These are phyloP conservation scores for Infundibulicybe gibba DNA, from an alignment of 768 basidiomycete genomes.

Conservation along the genomic window DNA sequence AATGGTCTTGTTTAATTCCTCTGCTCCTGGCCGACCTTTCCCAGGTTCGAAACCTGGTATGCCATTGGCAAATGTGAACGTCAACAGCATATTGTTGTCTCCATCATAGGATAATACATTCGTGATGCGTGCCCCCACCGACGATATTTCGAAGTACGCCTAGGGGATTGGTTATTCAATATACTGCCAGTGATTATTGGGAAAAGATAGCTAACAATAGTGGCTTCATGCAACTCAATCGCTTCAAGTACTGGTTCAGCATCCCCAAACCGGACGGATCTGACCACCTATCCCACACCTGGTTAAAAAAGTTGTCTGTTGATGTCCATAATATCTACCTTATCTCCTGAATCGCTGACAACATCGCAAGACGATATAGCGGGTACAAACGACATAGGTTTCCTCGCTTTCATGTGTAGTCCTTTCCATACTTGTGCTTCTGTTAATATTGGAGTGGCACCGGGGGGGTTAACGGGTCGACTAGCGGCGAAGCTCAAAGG, in stretches of 20 bases:
- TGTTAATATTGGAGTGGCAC: slow-evolving; percentile 16
- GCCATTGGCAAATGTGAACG: slow-evolving; percentile 23
- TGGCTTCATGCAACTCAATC: slow-evolving; percentile 15
- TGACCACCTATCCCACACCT: slow-evolving; percentile 8
- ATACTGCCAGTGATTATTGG: neutral
- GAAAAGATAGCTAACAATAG: slow-evolving; percentile 14
- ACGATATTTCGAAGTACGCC: slow-evolving; percentile 20
- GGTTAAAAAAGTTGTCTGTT: neutral
- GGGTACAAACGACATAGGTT: slow-evolving; percentile 18
- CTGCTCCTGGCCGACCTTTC: neutral
- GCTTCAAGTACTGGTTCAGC: slow-evolving; percentile 13
- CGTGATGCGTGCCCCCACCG: slow-evolving; percentile 14
- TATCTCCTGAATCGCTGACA: slow-evolving; percentile 15
- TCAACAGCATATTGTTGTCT: slow-evolving; percentile 16
- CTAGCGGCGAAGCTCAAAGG: slow-evolving; percentile 17
- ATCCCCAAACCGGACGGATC: slow-evolving; percentile 11
- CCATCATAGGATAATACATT: slow-evolving; percentile 21
- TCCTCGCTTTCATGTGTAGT: slow-evolving; percentile 20
- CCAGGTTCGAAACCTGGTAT: slow-evolving; percentile 13
- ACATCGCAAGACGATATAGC: slow-evolving; percentile 15
- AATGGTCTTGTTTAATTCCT: slow-evolving; percentile 16
- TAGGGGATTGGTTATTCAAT: neutral
- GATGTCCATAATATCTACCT: slow-evolving; percentile 5
- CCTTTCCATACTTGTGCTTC: slow-evolving; percentile 25
- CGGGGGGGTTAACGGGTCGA: slow-evolving; percentile 20